These are phyloP conservation scores for Astragalus glycyphyllos DNA, from an alignment of 306 rosid genomes.

Conservation along the genomic window DNA sequence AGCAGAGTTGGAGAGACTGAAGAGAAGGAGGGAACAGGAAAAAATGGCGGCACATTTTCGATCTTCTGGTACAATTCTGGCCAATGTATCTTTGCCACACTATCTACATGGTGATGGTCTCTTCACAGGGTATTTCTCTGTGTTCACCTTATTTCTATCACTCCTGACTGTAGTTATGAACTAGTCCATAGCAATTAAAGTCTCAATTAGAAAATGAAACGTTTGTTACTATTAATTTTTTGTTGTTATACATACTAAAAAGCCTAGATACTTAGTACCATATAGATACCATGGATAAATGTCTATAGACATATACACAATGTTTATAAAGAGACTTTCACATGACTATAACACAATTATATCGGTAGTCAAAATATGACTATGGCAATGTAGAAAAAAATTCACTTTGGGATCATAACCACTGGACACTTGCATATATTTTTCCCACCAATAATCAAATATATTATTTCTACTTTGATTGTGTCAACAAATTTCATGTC, in stretches of 20 bases:
- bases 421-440: no score
- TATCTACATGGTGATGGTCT: slow-evolving; percentile 65
- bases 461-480: no score
- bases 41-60: slow-evolving; percentile 65
- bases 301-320: no score
- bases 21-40: slow-evolving; percentile 67
- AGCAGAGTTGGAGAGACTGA: slow-evolving; percentile 78
- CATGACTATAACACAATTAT: no score
- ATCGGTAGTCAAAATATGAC: no score
- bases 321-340: no score
- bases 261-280: no score
- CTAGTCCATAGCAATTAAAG: neutral
- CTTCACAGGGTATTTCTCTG: slow-evolving; percentile 73
- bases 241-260: neutral
- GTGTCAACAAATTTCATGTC: no score
- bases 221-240: neutral
- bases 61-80: slow-evolving; percentile 80
- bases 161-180: neutral
- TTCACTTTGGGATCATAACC: no score
- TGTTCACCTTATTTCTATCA: slow-evolving; percentile 10
- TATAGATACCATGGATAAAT: no score
- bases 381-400: no score
- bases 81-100: slow-evolving; percentile 82
- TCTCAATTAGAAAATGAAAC: slow-evolving; percentile 2
- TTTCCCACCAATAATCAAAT: no score